Percentiles rank a stretch among this genome's conserved stretches.
Evolutionary conservation across 73 alveolate genomes (phyloP).

Genomic region (Tetrahymena thermophila): DNA sequence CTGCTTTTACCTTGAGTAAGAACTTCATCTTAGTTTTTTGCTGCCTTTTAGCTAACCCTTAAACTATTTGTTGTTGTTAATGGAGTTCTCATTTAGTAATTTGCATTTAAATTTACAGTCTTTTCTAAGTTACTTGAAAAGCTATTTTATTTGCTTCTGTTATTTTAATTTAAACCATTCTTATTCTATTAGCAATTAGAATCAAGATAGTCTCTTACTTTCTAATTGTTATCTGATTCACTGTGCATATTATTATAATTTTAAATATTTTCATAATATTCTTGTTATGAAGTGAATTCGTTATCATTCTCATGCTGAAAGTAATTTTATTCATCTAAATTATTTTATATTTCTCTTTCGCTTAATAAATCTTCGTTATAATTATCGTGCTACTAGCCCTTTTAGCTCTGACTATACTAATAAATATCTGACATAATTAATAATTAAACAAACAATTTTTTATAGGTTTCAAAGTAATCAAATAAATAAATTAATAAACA

Average conservation of each 20-base stretch:
- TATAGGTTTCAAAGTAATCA: background rate
- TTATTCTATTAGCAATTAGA: background rate
- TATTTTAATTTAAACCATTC: background rate
- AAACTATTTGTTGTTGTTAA: background rate
- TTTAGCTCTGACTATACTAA: background rate
- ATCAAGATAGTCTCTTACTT: background rate
- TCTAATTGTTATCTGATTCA: background rate
- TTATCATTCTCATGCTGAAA: background rate
- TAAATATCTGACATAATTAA: background rate
- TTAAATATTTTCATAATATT: background rate
- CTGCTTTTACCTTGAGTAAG: background rate
- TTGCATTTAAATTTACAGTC: background rate
- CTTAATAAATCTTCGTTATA: background rate
- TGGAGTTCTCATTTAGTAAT: background rate
- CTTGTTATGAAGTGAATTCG: background rate
- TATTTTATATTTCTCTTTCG: background rate
- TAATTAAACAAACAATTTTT: too few species aligned
- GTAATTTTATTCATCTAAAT: background rate
- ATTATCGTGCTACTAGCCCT: background rate
- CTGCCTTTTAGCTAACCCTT: background rate
- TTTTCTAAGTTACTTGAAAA: background rate
- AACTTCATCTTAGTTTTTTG: background rate
- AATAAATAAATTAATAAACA: background rate
- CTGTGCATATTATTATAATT: too few species aligned
- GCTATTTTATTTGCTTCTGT: background rate